These are phyloP conservation scores for Komagataella ulmi DNA, from an alignment of 805 yeast species.

Conservation along the genomic window DNA sequence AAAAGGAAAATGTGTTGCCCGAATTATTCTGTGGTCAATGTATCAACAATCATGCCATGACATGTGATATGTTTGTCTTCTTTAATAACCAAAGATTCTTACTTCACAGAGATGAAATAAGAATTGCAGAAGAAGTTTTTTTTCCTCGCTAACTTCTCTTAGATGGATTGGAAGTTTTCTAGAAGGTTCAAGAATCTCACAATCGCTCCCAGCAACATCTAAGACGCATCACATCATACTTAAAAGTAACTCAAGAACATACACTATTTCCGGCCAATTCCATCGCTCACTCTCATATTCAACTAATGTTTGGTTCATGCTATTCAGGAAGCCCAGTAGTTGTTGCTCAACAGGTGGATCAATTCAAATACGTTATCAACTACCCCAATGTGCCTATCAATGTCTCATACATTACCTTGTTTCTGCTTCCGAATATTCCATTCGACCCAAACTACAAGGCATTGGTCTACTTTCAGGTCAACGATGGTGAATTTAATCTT, in stretches of 20 bases:
- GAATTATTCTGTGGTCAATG: slow-evolving; percentile 54
- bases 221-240: background rate
- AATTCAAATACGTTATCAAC: slow-evolving; percentile 49
- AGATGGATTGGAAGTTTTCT: background rate
- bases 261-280: background rate
- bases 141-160: background rate
- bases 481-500: slow-evolving; percentile 44
- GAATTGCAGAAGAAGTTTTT: background rate
- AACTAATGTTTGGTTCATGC: slow-evolving; percentile 4
- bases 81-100: background rate
- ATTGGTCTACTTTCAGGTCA: slow-evolving; percentile 77
- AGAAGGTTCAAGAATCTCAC: background rate
- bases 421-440: slow-evolving; percentile 71
- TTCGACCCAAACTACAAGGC: slow-evolving; percentile 67
- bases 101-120: background rate
- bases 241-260: background rate
- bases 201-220: background rate
- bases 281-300: background rate
- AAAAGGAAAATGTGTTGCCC: slow-evolving; percentile 77
- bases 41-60: slow-evolving; percentile 21
- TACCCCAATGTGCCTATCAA: slow-evolving; percentile 46
- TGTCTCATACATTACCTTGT: slow-evolving; percentile 70
- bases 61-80: background rate
- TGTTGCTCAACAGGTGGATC: slow-evolving; percentile 53
- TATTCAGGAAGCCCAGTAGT: slow-evolving; percentile 13